Base-by-base conservation (phyloP, 164 flowering plant species). In the Cinnamomum chago region DNA sequence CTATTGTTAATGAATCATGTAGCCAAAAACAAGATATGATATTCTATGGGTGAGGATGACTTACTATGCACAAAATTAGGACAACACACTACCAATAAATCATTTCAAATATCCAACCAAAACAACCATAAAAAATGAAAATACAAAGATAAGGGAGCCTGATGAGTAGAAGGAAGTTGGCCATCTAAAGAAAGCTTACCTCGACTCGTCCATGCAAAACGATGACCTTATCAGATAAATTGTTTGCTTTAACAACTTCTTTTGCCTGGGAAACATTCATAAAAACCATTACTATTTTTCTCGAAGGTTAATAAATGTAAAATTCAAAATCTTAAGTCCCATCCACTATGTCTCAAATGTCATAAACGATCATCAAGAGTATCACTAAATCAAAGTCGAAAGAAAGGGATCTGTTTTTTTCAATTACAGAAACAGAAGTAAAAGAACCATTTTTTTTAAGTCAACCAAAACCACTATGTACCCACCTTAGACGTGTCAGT, bases 121-220 rank as follows among this genome's bases (percentile, higher is more conserved):
- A 65, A 65, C 47, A 40, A 40, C 3, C 30, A 24, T 65, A 65
- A 65, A 14, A 3, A 60, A 60, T 60, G 64, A 65, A 23, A 10
- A 25, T 33, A 14, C 69, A 67, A 58, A 28, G 24, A 67, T 12
- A 15, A 67, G 14, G 18, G n/a, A 70, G 14, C 4, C 18, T 22
- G 23, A 7, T 51, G 13, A 50, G 25, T 33, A 62, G 15, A 28
- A 11, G 11, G 30, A 33, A 30, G 58, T 50, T 24, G n/a, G 55
- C 11, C 12, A 64, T 24, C 55, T 68, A 58, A 6, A 69, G 62
- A 67, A 79, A 79, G 71, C 77, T 50, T 81, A 94, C 99, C 98
- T 96, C 99, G 74, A 96, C 97, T 73, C 99, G 86, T 50, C 99
- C 98, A 82, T 85, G 99, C 84, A 96, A 83, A 75, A 96, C 99